Evolutionary conservation across 129 eudicot genomes (phyloP).

Genomic region (Flaveria sonorensis): DNA sequence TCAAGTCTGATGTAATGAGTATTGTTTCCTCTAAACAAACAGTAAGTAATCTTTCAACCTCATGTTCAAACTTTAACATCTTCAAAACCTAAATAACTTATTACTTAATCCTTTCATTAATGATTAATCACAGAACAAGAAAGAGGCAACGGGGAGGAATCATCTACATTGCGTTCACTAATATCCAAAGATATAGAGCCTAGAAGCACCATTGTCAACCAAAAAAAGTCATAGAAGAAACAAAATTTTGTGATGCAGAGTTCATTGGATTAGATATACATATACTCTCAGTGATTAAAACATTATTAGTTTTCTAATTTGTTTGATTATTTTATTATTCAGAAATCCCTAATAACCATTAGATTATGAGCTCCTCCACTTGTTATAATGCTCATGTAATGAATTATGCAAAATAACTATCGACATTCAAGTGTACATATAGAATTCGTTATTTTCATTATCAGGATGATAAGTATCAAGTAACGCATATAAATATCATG

Average conservation of each 20-base stretch:
- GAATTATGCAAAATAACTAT: not conserved
- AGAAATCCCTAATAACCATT: not conserved
- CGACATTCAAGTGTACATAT: not conserved
- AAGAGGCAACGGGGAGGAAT: conserved; percentile 34
- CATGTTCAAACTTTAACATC: conserved; percentile 7
- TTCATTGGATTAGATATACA: conserved; percentile 22
- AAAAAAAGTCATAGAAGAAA: conserved; percentile 29
- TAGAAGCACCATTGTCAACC: conserved; percentile 40
- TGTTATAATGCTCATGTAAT: not conserved
- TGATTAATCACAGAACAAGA: conserved; percentile 35
- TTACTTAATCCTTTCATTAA: conserved; percentile 12
- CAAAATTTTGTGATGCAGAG: conserved; percentile 31
- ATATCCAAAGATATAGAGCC: conserved; percentile 28
- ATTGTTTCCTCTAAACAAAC: conserved; percentile 33
- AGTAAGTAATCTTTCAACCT: conserved; percentile 42
- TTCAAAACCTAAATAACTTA: conserved; percentile 6
- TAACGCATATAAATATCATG: too few species aligned
- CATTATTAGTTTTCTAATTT: conserved; percentile 8
- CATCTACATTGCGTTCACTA: conserved; percentile 47
- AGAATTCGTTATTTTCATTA: not conserved
- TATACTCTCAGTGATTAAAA: conserved; percentile 8
- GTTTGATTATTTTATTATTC: conserved; percentile 27
- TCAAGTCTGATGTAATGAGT: conserved; percentile 32
- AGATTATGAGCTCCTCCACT: not conserved
- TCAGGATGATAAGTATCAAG: too few species aligned